A percentile compares a stretch with the other conserved stretches of the same genome.
Evolutionary conservation across 371 early-diverging fungal genomes (phyloP).

Genomic region (Parasitella parasitica): DNA sequence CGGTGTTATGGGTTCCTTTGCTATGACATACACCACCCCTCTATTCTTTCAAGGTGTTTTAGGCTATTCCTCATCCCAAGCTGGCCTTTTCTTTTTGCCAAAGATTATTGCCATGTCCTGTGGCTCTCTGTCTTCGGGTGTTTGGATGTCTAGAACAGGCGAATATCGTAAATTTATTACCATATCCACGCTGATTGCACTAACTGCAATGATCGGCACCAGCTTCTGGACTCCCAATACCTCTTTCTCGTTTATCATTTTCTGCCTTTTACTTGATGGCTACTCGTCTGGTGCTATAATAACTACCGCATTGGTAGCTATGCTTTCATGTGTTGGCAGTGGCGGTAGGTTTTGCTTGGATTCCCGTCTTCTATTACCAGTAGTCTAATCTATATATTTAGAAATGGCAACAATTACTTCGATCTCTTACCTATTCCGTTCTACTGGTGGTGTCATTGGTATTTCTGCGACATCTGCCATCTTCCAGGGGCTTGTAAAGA

Average conservation of each 20-base stretch:
- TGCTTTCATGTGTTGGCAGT: constrained; percentile 46
- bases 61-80: constrained; percentile 25
- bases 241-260: constrained; percentile 16
- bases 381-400: too few species aligned
- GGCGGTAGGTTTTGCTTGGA: constrained; percentile 10
- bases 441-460: constrained; percentile 47
- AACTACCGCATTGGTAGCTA: constrained; percentile 48
- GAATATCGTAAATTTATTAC: constrained; percentile 24
- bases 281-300: constrained; percentile 42
- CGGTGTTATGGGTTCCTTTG: constrained; percentile 33
- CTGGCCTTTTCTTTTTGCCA: constrained; percentile 33
- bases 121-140: constrained; percentile 32
- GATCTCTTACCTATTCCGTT: constrained; percentile 50
- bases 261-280: constrained; percentile 40
- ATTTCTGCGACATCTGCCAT: constrained; percentile 41
- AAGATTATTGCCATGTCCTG: constrained; percentile 26
- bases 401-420: constrained; percentile 56
- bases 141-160: constrained; percentile 33
- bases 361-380: not conserved
- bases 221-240: constrained; percentile 23
- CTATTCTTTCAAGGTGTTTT: constrained; percentile 39
- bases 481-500: constrained; percentile 43
- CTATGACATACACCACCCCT: constrained; percentile 36
- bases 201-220: constrained; percentile 27
- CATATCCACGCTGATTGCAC: constrained; percentile 7